phyloP scores from a whole-genome alignment of 2,329 filamentous ascomycete species.

The Paracorniculantispora psalliotae region DNA sequence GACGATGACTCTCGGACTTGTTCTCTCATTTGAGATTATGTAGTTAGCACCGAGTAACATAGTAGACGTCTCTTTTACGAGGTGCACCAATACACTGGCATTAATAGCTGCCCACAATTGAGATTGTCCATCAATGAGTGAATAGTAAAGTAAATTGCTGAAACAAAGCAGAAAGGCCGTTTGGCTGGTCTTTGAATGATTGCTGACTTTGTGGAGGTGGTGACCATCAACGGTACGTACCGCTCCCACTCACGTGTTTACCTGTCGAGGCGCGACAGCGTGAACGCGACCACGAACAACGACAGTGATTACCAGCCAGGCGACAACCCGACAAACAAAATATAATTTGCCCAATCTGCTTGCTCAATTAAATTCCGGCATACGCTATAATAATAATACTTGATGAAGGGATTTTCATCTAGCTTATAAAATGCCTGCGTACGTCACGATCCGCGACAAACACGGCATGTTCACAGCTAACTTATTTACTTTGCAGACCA shows the following conservation, averaged over 20 bases:
- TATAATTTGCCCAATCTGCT: not conserved
- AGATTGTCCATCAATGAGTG: not conserved
- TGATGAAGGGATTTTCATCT: not conserved
- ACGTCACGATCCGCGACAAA: conserved; percentile 20
- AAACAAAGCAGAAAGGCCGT: too few species aligned
- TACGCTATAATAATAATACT: not conserved
- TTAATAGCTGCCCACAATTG: not conserved
- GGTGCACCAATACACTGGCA: not conserved
- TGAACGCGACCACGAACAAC: conserved; percentile 12
- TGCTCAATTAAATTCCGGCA: not conserved
- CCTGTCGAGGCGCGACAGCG: conserved; percentile 8
- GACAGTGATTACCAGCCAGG: conserved; percentile 4
- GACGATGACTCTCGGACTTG: conserved; percentile 22
- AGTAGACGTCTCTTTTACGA: conserved; percentile 6
- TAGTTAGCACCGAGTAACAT: not conserved
- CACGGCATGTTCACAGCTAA: conserved; percentile 17
- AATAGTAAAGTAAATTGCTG: too few species aligned
- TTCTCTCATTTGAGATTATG: conserved; percentile 22
- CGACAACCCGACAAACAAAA: not conserved
- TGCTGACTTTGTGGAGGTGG: not conserved
- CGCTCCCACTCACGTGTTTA: conserved; percentile 12
- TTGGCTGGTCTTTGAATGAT: too few species aligned
- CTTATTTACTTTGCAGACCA: conserved; percentile 42
- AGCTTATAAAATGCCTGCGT: conserved; percentile 40
- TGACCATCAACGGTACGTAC: conserved; percentile 5